phyloP scores from a whole-genome alignment of 1,284 basidiomycete species.

The Leccinum ponderosum region DNA sequence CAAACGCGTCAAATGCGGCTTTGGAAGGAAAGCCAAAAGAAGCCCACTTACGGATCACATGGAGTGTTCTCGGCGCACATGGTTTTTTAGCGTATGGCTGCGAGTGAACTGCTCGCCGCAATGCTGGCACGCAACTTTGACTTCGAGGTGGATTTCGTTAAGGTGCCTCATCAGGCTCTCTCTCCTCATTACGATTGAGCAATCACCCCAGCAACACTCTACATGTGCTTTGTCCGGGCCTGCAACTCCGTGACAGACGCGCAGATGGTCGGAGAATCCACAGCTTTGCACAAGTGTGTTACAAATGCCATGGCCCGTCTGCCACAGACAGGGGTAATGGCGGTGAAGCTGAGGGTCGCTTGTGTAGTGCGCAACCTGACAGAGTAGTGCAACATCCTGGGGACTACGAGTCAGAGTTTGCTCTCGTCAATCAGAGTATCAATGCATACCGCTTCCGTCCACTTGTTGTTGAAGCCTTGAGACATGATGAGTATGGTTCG shows the following conservation, averaged over 20 bases:
- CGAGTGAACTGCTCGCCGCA: constrained; percentile 31
- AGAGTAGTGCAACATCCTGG: constrained; percentile 13
- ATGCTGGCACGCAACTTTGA: constrained; percentile 15
- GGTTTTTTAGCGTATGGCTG: constrained; percentile 20
- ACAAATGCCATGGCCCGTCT: constrained; percentile 1
- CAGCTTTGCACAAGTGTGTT: neutral
- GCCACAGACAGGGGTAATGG: constrained; percentile 21
- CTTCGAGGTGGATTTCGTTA: constrained; percentile 28
- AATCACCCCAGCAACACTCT: constrained; percentile 21
- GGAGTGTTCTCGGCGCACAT: constrained; percentile 13
- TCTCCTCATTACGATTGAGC: constrained; percentile 23
- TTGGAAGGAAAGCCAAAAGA: neutral
- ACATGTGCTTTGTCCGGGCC: constrained; percentile 17
- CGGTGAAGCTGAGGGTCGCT: constrained; percentile 4
- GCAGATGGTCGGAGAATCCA: constrained; percentile 28
- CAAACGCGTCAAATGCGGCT: constrained; percentile 2
- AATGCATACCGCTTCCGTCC: constrained; percentile 15
- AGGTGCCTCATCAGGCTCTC: constrained; percentile 33
- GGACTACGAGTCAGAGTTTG: constrained; percentile 5
- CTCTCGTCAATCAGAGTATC: neutral
- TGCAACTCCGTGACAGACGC: constrained; percentile 17
- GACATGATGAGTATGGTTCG: constrained; percentile 15
- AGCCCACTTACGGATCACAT: constrained; percentile 12
- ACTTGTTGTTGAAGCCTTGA: constrained; percentile 9
- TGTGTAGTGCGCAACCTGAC: neutral